Evolutionary conservation across 805 yeast genomes (phyloP), one percentile per base, ranked within the genome.

Genomic region (Brettanomyces nanus): DNA sequence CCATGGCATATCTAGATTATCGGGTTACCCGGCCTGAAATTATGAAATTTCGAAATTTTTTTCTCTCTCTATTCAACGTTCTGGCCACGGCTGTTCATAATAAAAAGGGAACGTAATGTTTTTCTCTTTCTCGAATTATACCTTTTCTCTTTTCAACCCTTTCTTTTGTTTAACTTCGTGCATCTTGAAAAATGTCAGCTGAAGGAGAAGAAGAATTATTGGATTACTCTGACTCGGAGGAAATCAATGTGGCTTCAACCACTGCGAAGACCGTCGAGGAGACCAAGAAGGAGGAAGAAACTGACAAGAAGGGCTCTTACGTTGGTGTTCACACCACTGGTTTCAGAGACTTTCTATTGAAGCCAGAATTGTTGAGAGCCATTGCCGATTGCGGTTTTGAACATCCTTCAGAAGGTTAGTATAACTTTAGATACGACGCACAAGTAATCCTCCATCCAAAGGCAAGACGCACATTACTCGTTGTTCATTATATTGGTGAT

Each of bases 341-440:
- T 62, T 90, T 92, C 80, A 85, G 94, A 67, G 98, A 92, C 69
- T 90, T 90, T 67, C 69, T 92, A 58, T 75, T 90, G 65, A 92
- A 92, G 70, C 97, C 97, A 23, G 98, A 92, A 69, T 75, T 90
- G 52, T 74, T 90, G 56, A 83, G 98, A 68, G 98, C 98, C 48
- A 90, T 90, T 60, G 94, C 89, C 51, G 98, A 90, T 68, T 87
- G 97, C 73, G 98, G 98, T 73, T 90, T 90, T 62, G 98, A 90
- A 72, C 98, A 90, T 71, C 98, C 98, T 49, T 86, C 96, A 49
- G 98, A 90, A 81, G 94, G 92, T 84, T 68, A 75, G 92, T 80
- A 50, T 45, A 35, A 14, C 3, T 31, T 28, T 25, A 6, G 19
- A 31, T 6, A 17, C 21, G 11, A 23, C 26, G 26, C n/a, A n/a